phyloP scores from a whole-genome alignment of 1,139 yeast species.

The Citeromyces hawaiiensis region DNA sequence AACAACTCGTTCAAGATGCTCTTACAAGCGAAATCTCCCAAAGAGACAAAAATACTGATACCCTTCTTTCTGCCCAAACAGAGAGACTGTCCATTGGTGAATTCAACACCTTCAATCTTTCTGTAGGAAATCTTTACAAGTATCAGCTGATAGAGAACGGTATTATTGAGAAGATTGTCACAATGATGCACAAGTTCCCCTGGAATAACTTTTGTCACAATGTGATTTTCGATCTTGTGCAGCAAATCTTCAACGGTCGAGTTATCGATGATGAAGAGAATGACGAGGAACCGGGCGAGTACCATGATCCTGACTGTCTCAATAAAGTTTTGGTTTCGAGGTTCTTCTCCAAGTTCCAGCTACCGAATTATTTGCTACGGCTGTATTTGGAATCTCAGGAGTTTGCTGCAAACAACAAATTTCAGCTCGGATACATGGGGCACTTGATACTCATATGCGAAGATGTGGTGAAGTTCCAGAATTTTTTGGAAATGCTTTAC shows the following conservation, averaged over 20 bases:
- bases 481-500: constrained; percentile 13
- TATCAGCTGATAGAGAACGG: constrained; percentile 14
- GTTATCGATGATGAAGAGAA: constrained; percentile 19
- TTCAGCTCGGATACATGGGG: constrained; percentile 93
- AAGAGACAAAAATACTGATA: constrained; percentile 8
- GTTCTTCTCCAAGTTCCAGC: constrained; percentile 16
- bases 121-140: constrained; percentile 43
- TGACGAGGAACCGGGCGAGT: constrained; percentile 19
- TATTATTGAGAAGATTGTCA: constrained; percentile 14
- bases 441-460: constrained; percentile 92
- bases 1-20: constrained; percentile 17
- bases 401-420: constrained; percentile 31
- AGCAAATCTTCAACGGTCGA: constrained; percentile 81
- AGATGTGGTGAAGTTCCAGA: constrained; percentile 82
- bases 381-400: constrained; percentile 61
- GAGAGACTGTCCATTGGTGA: background rate
- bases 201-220: constrained; percentile 98
- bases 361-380: constrained; percentile 15
- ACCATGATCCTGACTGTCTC: constrained; percentile 16
- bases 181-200: constrained; percentile 40
- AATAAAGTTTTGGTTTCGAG: constrained; percentile 19
- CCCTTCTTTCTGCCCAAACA: constrained; percentile 3
- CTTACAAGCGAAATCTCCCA: constrained; percentile 6
- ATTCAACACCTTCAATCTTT: constrained; percentile 8
- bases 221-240: constrained; percentile 95